Evolutionary conservation across 2,329 filamentous ascomycete species (phyloP).

Genomic region (Diaporthe nobilis): DNA sequence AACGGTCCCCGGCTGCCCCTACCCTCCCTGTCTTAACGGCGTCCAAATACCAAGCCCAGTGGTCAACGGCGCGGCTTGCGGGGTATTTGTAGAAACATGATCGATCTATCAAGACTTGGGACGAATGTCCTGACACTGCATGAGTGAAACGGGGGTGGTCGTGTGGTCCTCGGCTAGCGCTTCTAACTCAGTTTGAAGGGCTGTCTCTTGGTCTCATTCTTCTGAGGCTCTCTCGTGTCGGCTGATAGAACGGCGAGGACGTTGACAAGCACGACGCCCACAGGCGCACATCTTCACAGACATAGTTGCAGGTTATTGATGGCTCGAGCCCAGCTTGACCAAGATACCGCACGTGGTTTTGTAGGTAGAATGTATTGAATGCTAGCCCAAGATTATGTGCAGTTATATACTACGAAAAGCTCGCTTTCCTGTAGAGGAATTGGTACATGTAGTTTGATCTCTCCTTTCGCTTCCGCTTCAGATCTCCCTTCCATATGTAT

Average conservation of each 20-base stretch:
- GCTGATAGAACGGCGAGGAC: background rate
- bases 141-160: too few species aligned
- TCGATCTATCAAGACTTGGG: background rate
- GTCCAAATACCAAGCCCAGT: background rate
- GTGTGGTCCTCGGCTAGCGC: too few species aligned
- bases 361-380: conserved; percentile 40
- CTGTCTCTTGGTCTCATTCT: background rate
- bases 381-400: conserved; percentile 43
- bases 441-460: conserved; percentile 33
- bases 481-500: conserved; percentile 8
- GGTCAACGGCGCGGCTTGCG: background rate
- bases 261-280: too few species aligned
- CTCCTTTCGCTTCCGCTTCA: conserved; percentile 3
- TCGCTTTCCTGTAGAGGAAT: conserved; percentile 32
- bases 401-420: conserved; percentile 36
- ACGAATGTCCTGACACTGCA: too few species aligned
- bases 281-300: background rate
- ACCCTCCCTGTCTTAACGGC: background rate
- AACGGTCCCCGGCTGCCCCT: background rate
- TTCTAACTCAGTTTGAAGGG: too few species aligned
- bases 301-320: background rate
- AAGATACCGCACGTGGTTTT: conserved; percentile 7
- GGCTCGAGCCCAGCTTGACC: background rate
- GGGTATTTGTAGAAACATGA: background rate
- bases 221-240: background rate